Evolutionary conservation across 805 yeast genomes (phyloP).

Genomic region (Blastobotrys chiropterorum): DNA sequence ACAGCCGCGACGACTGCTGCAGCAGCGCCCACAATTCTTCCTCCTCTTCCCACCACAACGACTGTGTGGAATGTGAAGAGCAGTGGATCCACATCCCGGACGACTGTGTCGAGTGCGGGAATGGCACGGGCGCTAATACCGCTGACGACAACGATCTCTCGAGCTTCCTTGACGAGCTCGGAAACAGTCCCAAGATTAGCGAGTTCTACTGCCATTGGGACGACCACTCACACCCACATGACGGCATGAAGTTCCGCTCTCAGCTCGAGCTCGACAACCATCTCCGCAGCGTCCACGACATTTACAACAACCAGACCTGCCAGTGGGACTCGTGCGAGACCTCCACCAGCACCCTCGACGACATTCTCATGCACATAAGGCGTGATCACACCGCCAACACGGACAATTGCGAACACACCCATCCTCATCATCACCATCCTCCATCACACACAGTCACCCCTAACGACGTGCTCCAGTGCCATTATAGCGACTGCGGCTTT

Average conservation of each 20-base stretch:
- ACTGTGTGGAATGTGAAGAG: background rate
- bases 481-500: constrained; percentile 62
- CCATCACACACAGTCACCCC: constrained; percentile 5
- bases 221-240: constrained; percentile 28
- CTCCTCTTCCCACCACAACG: background rate
- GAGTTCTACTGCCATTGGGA: constrained; percentile 33
- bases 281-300: constrained; percentile 19
- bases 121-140: background rate
- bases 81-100: background rate
- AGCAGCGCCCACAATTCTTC: background rate
- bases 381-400: constrained; percentile 18
- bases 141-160: background rate
- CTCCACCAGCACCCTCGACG: constrained; percentile 26
- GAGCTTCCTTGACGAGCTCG: constrained; percentile 1
- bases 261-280: constrained; percentile 27
- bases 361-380: constrained; percentile 23
- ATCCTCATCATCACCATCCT: constrained; percentile 10
- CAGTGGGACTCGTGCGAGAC: constrained; percentile 37
- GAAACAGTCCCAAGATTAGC: background rate
- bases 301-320: constrained; percentile 21
- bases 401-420: background rate
- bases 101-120: background rate
- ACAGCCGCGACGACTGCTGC: background rate
- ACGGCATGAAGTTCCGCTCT: constrained; percentile 24
- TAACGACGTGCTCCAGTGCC: constrained; percentile 36